Evolutionary conservation across 2,329 filamentous ascomycete genomes (phyloP).

Genomic region (Penicillium sp.): DNA sequence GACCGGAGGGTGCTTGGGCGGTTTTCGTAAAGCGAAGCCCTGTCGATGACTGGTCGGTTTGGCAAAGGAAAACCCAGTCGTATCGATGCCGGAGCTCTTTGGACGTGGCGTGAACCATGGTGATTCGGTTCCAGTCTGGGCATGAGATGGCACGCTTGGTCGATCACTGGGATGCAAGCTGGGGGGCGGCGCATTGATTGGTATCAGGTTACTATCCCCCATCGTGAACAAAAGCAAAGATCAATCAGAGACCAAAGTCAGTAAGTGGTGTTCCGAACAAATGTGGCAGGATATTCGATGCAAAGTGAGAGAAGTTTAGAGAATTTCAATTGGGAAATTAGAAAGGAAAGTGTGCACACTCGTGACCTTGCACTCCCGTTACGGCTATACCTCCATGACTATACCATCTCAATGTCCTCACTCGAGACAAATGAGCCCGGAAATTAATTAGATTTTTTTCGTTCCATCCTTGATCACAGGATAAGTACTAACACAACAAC

Average conservation of each 20-base stretch:
- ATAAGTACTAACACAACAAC: no score
- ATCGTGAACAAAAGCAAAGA: background rate
- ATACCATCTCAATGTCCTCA: no score
- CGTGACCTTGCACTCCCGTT: background rate
- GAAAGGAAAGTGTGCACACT: background rate
- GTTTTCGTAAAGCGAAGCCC: constrained; percentile 22
- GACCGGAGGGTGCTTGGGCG: constrained; percentile 8
- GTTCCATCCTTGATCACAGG: no score
- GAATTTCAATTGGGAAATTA: background rate
- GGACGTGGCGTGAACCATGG: constrained; percentile 33
- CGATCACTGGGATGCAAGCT: background rate
- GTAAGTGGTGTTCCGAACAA: background rate
- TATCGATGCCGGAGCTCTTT: constrained; percentile 29
- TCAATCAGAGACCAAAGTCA: background rate
- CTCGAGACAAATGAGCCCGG: no score
- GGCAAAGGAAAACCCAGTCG: constrained; percentile 33
- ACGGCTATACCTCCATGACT: background rate
- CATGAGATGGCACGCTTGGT: background rate
- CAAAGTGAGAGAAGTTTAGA: background rate
- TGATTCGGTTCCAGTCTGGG: background rate
- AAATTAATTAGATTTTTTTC: no score
- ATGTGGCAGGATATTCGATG: background rate
- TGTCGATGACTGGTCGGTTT: constrained; percentile 29
- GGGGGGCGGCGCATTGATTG: background rate
- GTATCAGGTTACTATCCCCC: background rate